These are phyloP conservation scores for Lipomyces anomalus DNA, from an alignment of 805 yeast species.

Conservation along the genomic window DNA sequence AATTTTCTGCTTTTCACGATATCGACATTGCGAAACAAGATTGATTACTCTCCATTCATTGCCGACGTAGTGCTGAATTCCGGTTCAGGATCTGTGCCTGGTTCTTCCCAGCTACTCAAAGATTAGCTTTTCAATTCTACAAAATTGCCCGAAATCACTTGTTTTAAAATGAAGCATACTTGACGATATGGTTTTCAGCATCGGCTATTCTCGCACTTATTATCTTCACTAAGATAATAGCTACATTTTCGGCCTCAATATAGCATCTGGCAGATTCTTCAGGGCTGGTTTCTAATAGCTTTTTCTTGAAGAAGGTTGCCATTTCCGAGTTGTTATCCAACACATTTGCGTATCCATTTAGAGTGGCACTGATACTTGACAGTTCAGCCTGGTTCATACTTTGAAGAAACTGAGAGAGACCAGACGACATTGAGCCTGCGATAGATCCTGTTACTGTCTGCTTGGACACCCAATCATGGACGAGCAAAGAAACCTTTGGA, in stretches of 20 bases:
- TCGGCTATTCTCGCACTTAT: slow-evolving; percentile 75
- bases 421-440: slow-evolving; percentile 34
- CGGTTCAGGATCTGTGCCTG: slow-evolving; percentile 9
- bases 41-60: no score
- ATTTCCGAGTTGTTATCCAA: slow-evolving; percentile 46
- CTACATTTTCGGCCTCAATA: slow-evolving; percentile 57
- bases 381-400: slow-evolving; percentile 74
- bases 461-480: slow-evolving; percentile 84
- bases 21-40: no score
- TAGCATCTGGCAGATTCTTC: slow-evolving; percentile 61
- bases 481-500: slow-evolving; percentile 72
- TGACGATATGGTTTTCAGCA: slow-evolving; percentile 50
- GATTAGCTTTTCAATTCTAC: background rate
- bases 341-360: slow-evolving; percentile 64
- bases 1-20: no score
- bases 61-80: background rate
- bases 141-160: no score
- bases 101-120: slow-evolving; percentile 19
- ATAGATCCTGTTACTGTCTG: slow-evolving; percentile 8
- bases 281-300: slow-evolving; percentile 58
- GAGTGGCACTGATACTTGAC: slow-evolving; percentile 74
- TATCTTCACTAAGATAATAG: slow-evolving; percentile 60
- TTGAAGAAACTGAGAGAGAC: slow-evolving; percentile 57
- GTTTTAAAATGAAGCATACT: slow-evolving; percentile 8
- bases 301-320: slow-evolving; percentile 53